These are phyloP conservation scores for Sarcocystis neurona DNA, from an alignment of 169 alveolate genomes.

Conservation along the genomic window DNA sequence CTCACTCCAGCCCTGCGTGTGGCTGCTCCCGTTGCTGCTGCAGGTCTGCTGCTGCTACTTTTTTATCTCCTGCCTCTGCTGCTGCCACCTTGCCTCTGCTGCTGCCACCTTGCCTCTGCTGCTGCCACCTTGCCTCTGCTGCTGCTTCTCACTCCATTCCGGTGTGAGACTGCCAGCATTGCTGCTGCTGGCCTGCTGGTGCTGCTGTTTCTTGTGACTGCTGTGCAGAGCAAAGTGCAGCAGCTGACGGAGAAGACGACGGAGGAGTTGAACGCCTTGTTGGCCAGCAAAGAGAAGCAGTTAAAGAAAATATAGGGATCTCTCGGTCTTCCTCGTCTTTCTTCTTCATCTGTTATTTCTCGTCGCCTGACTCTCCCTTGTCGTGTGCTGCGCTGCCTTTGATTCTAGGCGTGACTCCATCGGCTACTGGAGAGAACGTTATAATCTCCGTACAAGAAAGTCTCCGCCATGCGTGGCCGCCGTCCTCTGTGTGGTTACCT, in stretches of 20 bases:
- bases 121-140: not conserved
- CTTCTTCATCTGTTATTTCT: not conserved
- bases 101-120: too few relatives aligned
- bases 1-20: too few relatives aligned
- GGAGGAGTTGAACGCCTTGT: not conserved
- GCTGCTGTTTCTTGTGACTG: too few relatives aligned
- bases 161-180: not conserved
- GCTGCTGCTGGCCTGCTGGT: not conserved
- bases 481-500: not conserved
- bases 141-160: not conserved
- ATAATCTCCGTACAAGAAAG: not conserved
- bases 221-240: not conserved
- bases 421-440: not conserved
- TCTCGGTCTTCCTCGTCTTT: not conserved
- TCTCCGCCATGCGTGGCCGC: not conserved
- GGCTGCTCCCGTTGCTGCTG: too few relatives aligned
- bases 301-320: not conserved
- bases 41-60: too few relatives aligned
- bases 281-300: not conserved
- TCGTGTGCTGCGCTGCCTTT: not conserved
- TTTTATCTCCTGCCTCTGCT: too few relatives aligned
- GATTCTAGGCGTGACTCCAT: not conserved
- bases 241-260: conserved; percentile 1
- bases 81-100: too few relatives aligned
- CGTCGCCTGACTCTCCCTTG: not conserved